phyloP scores from a whole-genome alignment of 306 rosid genomes.

The Cicer arietinum region DNA sequence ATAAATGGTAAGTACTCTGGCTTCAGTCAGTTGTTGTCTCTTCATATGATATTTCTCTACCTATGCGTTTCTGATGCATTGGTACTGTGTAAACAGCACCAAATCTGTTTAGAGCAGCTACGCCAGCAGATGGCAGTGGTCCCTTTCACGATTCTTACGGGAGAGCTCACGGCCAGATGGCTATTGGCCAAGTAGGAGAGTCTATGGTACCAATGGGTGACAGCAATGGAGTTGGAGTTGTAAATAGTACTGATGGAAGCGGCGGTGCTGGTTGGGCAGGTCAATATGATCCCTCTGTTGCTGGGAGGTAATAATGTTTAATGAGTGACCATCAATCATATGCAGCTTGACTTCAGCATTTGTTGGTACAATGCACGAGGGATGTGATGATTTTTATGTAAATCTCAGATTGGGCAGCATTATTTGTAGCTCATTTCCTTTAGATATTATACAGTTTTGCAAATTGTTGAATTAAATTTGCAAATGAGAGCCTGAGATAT shows the following conservation, averaged over 20 bases:
- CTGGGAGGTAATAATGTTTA: conserved; percentile 49
- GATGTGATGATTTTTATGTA: conserved; percentile 22
- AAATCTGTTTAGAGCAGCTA: conserved; percentile 46
- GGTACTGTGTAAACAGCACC: conserved; percentile 54
- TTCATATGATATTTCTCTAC: conserved; percentile 23
- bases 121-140: conserved; percentile 47
- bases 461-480: conserved; percentile 38
- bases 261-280: conserved; percentile 48
- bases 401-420: conserved; percentile 17
- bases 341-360: conserved; percentile 22
- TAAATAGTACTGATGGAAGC: conserved; percentile 39
- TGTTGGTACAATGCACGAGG: conserved; percentile 18
- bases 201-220: conserved; percentile 47
- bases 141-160: conserved; percentile 56
- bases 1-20: conserved; percentile 61
- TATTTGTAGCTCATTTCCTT: conserved; percentile 9
- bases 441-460: conserved; percentile 24
- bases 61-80: conserved; percentile 43
- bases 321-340: conserved; percentile 16
- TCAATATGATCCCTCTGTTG: conserved; percentile 53
- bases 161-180: conserved; percentile 53
- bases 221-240: conserved; percentile 48
- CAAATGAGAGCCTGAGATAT: conserved; percentile 22
- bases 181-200: conserved; percentile 56
- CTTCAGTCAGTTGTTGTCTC: conserved; percentile 22